A percentile compares a stretch with the other conserved stretches of the same genome.
Evolutionary conservation across 73 alveolate species (phyloP).

Genomic region (Tetrahymena malaccensis): DNA sequence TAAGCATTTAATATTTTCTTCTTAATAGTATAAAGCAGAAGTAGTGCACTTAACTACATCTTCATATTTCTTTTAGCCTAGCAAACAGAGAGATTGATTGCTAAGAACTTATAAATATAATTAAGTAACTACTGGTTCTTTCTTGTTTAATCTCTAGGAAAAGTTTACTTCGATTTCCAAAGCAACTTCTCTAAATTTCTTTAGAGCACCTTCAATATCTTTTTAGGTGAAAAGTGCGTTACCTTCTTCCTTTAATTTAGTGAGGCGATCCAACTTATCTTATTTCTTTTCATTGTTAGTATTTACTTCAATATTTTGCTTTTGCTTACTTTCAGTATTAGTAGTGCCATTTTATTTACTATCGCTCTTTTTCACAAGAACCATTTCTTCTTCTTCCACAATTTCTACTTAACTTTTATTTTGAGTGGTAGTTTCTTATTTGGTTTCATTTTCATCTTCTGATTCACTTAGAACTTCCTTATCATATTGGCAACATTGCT

Average conservation of each 20-base stretch:
- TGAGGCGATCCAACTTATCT: background rate
- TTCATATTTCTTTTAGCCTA: constrained; percentile 5
- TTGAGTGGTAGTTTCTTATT: background rate
- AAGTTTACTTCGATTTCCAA: constrained; percentile 5
- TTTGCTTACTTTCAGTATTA: background rate
- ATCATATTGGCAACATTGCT: constrained; percentile 4
- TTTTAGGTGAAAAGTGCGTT: background rate
- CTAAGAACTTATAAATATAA: constrained; percentile 8
- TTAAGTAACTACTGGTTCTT: constrained; percentile 1
- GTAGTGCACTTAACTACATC: constrained; percentile 5
- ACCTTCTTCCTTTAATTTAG: background rate
- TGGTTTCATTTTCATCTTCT: background rate
- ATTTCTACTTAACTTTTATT: background rate
- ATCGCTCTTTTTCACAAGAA: background rate
- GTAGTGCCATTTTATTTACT: background rate
- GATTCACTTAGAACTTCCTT: background rate
- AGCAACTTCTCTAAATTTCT: constrained; percentile 12
- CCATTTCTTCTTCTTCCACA: constrained; percentile 3
- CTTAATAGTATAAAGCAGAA: constrained; percentile 1
- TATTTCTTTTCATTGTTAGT: background rate
- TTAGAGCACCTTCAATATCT: background rate
- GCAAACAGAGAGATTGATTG: constrained; percentile 15
- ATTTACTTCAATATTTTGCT: background rate
- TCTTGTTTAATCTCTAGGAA: constrained; percentile 1
- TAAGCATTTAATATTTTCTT: constrained; percentile 8